Base-by-base conservation (phyloP, 805 yeast species). In the Candida awuae region DNA sequence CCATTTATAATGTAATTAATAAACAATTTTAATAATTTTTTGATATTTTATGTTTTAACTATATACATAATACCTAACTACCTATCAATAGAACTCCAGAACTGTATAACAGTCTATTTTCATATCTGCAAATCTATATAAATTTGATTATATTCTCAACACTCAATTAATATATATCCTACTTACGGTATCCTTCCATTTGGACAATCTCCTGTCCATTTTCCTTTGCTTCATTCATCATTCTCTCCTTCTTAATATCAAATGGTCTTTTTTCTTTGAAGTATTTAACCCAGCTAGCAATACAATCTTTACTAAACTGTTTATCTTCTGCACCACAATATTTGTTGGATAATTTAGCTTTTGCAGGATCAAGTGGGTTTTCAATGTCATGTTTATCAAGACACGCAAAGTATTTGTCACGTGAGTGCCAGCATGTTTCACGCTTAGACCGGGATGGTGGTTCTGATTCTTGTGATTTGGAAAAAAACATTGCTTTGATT, bases 201-300 rank as follows among this genome's bases (percentile, higher is more conserved):
- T 50, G 56, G 30, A 57, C 48, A 30, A 60, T 38, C 32, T 52
- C 54, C 14, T 76, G 83, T 19, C 86, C 85, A 46, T 78, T 77
- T 15, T 73, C 77, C 53, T 81, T 85, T 50, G 85, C 76, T 55
- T 82, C 78, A 39, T 70, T 71, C 52, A 85, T 59, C 59, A 83
- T 79, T 48, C 71, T 67, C 47, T 75, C 82, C 59, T 81, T 78
- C 51, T 76, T 75, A 45, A 75, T 63, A 50, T 86, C 95, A 43
- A 77, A 80, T 29, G 78, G 81, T 50, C 96, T 74, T 59, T 87
- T 88, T 59, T 86, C 90, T 56, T 87, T 90, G 67, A 90, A 88
- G 58, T 88, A 87, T 44, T 80, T 70, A 45, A 75, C 86, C 97
- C 97, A 88, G 38, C 87, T 76, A 12, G 77, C 76, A 8, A 84